phyloP scores from a whole-genome alignment of 1,284 basidiomycete genomes.

The Fomitopsis palustris region DNA sequence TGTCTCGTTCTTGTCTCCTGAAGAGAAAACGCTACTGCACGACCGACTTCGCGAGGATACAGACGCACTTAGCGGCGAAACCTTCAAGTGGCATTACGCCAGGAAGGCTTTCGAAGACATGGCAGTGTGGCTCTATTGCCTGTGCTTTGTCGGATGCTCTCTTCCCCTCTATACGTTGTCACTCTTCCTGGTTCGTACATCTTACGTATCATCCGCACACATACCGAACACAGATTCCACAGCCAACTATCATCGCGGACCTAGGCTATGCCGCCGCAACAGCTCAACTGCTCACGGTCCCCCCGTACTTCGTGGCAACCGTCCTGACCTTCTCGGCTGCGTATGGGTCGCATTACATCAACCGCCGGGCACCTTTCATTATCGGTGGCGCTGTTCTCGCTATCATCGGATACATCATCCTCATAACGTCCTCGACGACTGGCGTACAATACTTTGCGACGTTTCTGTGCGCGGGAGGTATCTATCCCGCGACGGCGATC shows the following conservation, averaged over 20 bases:
- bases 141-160: slow-evolving; percentile 65
- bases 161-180: slow-evolving; percentile 45
- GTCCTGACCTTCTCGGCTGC: slow-evolving; percentile 38
- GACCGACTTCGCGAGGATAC: slow-evolving; percentile 26
- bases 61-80: slow-evolving; percentile 16
- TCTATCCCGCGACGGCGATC: slow-evolving; percentile 37
- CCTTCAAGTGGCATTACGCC: slow-evolving; percentile 23
- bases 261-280: slow-evolving; percentile 38
- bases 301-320: slow-evolving; percentile 46
- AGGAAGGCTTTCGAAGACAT: slow-evolving; percentile 18
- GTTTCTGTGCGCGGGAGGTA: slow-evolving; percentile 27
- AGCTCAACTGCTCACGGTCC: slow-evolving; percentile 42
- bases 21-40: slow-evolving; percentile 29
- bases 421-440: slow-evolving; percentile 43
- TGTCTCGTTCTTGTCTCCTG: slow-evolving; percentile 29
- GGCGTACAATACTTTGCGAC: slow-evolving; percentile 12
- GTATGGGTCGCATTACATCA: slow-evolving; percentile 30
- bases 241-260: slow-evolving; percentile 60
- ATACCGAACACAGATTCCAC: background rate
- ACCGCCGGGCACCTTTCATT: slow-evolving; percentile 54
- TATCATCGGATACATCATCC: slow-evolving; percentile 62
- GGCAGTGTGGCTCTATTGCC: slow-evolving; percentile 52
- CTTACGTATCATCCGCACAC: background rate
- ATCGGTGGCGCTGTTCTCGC: slow-evolving; percentile 49
- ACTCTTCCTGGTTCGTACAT: slow-evolving; percentile 10